phyloP scores from a whole-genome alignment of 2,329 filamentous ascomycete genomes.

The Scleromitrula shiraiana region DNA sequence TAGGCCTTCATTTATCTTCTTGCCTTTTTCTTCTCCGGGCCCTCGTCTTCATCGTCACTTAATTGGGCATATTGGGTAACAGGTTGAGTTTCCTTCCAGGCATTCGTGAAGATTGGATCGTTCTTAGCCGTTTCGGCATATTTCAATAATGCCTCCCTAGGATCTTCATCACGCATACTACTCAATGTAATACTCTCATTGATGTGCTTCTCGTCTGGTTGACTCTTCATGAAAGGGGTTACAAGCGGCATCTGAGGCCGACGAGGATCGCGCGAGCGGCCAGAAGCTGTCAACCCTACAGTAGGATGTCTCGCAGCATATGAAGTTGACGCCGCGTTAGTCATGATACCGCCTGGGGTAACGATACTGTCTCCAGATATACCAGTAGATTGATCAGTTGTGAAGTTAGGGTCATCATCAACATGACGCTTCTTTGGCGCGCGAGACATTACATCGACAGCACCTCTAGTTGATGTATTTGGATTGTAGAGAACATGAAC shows the following conservation, averaged over 20 bases:
- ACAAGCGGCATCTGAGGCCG: conserved; percentile 75
- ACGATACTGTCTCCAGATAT: conserved; percentile 79
- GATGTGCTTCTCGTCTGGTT: conserved; percentile 85
- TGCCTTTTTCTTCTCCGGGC: conserved; percentile 49
- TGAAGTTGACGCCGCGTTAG: conserved; percentile 36
- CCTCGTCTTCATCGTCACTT: conserved; percentile 73
- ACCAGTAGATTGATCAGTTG: conserved; percentile 73
- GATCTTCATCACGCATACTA: conserved; percentile 92
- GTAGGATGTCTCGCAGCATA: conserved; percentile 56
- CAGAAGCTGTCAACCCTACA: conserved; percentile 69
- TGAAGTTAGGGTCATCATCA: conserved; percentile 83
- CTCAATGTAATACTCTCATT: conserved; percentile 82
- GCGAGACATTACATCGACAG: conserved; percentile 82
- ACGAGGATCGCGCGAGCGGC: conserved; percentile 69
- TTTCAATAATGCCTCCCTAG: conserved; percentile 84
- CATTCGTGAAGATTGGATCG: conserved; percentile 89
- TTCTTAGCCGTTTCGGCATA: conserved; percentile 91
- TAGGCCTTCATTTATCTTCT: conserved; percentile 5
- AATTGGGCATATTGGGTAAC: conserved; percentile 84
- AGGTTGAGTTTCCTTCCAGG: conserved; percentile 87
- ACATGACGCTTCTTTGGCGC: conserved; percentile 92
- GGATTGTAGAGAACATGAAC: conserved; percentile 89
- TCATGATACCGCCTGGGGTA: conserved; percentile 56
- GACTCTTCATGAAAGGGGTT: conserved; percentile 84
- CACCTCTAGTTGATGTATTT: conserved; percentile 70